phyloP scores from a whole-genome alignment of 1,284 basidiomycete genomes.

The Malassezia cuniculi region DNA sequence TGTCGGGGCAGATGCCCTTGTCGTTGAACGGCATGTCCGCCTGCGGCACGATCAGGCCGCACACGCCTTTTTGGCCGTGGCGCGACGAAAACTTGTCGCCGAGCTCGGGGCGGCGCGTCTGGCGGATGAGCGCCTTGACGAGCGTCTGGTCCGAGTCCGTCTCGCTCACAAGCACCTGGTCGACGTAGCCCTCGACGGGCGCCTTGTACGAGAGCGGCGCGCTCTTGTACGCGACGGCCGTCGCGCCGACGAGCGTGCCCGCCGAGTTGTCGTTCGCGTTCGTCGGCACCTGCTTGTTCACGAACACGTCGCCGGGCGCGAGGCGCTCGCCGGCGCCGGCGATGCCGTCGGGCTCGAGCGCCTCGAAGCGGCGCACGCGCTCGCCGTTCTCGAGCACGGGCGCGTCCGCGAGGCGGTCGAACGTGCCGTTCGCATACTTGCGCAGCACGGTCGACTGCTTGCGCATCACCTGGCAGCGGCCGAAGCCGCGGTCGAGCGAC shows the following conservation, averaged over 20 bases:
- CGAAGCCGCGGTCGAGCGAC: conserved; percentile 82
- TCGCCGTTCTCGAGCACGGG: conserved; percentile 67
- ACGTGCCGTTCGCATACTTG: conserved; percentile 95
- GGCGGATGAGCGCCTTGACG: conserved; percentile 94
- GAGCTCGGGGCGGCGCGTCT: conserved; percentile 87
- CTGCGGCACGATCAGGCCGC: conserved; percentile 93
- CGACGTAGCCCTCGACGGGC: conserved; percentile 72
- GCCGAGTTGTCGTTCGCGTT: conserved; percentile 59
- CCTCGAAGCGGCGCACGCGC: conserved; percentile 67
- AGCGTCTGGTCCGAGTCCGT: conserved; percentile 81
- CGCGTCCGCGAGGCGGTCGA: conserved; percentile 85
- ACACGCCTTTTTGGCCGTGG: conserved; percentile 98
- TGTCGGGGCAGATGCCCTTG: conserved; percentile 85
- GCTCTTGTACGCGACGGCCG: conserved; percentile 51
- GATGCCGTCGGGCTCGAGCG: conserved; percentile 80
- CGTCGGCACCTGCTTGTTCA: conserved; percentile 90
- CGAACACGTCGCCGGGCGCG: conserved; percentile 81
- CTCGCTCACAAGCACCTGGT: conserved; percentile 95
- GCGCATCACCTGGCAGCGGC: conserved; percentile 88
- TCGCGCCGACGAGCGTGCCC: conserved; percentile 21
- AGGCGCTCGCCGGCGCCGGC: conserved; percentile 88
- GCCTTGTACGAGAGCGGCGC: conserved; percentile 35
- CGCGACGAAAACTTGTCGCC: conserved; percentile 98
- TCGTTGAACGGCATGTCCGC: conserved; percentile 99
- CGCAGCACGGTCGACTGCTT: conserved; percentile 88